These are phyloP conservation scores for Oxalis stricta DNA, from an alignment of 441 rosid genomes.

Conservation along the genomic window DNA sequence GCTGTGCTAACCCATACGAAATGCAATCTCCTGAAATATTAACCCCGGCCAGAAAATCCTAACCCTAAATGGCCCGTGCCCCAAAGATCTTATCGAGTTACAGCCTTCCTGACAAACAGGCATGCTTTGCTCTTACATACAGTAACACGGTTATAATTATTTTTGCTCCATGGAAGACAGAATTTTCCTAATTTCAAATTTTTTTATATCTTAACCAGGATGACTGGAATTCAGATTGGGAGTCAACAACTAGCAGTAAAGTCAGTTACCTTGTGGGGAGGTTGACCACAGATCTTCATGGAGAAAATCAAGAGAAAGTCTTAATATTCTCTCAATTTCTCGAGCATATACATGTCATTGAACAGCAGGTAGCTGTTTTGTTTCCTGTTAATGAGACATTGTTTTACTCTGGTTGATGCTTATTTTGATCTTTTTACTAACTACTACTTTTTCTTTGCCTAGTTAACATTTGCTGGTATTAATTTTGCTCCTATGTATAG, in stretches of 20 bases:
- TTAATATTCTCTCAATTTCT: constrained; percentile 90
- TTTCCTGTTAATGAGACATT: neutral
- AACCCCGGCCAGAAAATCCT: constrained; percentile 87
- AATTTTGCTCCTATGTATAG: constrained; percentile 71
- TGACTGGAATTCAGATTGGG: constrained; percentile 97
- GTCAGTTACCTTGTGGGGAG: constrained; percentile 65
- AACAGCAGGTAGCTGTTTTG: constrained; percentile 68
- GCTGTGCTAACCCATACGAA: constrained; percentile 66
- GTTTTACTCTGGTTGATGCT: neutral
- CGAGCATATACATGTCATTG: constrained; percentile 85
- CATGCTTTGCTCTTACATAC: constrained; percentile 5
- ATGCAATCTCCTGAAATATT: constrained; percentile 75
- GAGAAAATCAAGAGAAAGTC: constrained; percentile 48
- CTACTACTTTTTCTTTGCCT: constrained; percentile 11
- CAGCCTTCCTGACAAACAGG: constrained; percentile 98
- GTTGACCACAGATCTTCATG: constrained; percentile 55
- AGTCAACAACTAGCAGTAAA: constrained; percentile 89
- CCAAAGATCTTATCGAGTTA: constrained; percentile 89
- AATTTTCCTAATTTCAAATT: constrained; percentile 4
- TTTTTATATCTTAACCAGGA: constrained; percentile 44
- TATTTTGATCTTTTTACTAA: constrained; percentile 1
- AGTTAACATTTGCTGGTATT: constrained; percentile 75
- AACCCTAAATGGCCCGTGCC: constrained; percentile 94
- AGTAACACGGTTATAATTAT: neutral
- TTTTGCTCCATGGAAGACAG: neutral